phyloP scores from a whole-genome alignment of 257 asterid species.

The Lithospermum erythrorhizon region DNA sequence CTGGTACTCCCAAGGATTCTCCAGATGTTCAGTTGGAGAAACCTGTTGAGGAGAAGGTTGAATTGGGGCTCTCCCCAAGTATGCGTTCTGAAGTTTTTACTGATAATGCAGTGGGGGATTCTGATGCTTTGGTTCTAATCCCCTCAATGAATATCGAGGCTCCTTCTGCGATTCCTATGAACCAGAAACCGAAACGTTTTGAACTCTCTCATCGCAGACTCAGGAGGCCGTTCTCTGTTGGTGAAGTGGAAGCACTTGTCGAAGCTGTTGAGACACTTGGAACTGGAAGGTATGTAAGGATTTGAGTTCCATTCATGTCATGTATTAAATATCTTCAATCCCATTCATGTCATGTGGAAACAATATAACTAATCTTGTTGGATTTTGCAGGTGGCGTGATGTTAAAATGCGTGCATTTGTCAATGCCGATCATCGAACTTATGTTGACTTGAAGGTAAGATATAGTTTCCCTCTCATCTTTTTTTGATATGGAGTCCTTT shows the following conservation, averaged over 20 bases:
- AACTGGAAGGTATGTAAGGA: conserved; percentile 24
- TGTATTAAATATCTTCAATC: not conserved
- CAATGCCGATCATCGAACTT: conserved; percentile 85
- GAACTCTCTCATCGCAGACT: conserved; percentile 58
- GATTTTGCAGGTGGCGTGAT: conserved; percentile 85
- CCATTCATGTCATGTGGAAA: not conserved
- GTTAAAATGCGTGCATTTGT: conserved; percentile 84
- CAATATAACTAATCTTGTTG: not conserved
- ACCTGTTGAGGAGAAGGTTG: not conserved
- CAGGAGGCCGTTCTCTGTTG: conserved; percentile 70
- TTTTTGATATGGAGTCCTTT: not conserved
- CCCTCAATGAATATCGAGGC: conserved; percentile 35
- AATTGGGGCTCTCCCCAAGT: not conserved
- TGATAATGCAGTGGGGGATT: not conserved
- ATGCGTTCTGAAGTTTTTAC: not conserved
- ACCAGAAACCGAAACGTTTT: conserved; percentile 42
- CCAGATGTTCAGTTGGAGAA: conserved; percentile 17
- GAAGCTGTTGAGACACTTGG: conserved; percentile 42
- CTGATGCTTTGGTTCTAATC: conserved; percentile 38
- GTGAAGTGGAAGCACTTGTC: conserved; percentile 74
- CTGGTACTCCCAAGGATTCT: conserved; percentile 20
- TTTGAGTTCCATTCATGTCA: not conserved
- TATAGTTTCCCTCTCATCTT: not conserved
- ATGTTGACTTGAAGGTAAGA: conserved; percentile 84
- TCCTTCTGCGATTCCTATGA: conserved; percentile 37